Percentiles rank a stretch among this genome's conserved stretches.
Evolutionary conservation across 371 early-diverging fungal species (phyloP).

Genomic region (Thermomucor indicae-seudaticae): DNA sequence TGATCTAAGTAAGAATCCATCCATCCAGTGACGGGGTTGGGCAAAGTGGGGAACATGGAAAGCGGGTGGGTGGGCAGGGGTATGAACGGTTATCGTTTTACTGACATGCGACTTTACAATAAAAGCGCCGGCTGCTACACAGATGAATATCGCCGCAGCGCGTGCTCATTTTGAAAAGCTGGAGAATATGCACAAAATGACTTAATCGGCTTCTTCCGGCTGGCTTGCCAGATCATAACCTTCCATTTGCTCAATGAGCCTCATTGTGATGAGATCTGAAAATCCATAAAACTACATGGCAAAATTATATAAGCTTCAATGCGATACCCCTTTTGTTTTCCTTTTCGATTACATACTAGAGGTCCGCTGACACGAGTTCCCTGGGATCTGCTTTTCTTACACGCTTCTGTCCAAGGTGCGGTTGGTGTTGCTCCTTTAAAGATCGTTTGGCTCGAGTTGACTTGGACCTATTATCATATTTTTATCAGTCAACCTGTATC

Average conservation of each 20-base stretch:
- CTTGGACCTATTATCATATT: slow-evolving; percentile 14
- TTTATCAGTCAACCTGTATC: no score
- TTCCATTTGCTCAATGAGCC: slow-evolving; percentile 30
- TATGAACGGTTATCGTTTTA: neutral
- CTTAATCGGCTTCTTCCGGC: slow-evolving; percentile 19
- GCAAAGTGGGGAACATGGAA: neutral
- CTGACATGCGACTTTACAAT: neutral
- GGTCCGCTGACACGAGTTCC: slow-evolving; percentile 48
- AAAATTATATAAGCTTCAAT: neutral
- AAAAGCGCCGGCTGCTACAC: slow-evolving; percentile 71
- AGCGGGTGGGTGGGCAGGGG: neutral
- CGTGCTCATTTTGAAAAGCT: slow-evolving; percentile 78
- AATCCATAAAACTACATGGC: slow-evolving; percentile 39
- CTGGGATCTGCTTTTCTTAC: slow-evolving; percentile 40
- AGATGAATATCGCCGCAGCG: slow-evolving; percentile 76
- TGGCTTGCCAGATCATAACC: slow-evolving; percentile 24
- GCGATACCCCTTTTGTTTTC: no score
- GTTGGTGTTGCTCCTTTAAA: slow-evolving; percentile 49
- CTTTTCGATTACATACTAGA: slow-evolving; percentile 24
- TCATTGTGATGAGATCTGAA: slow-evolving; percentile 44
- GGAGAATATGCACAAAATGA: slow-evolving; percentile 30
- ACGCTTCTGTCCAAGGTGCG: slow-evolving; percentile 57
- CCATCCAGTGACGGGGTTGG: neutral
- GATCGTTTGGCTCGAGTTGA: slow-evolving; percentile 21
- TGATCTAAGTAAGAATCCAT: slow-evolving; percentile 11